Evolutionary conservation across 768 basidiomycete species (phyloP).

Genomic region (Russula sp.): DNA sequence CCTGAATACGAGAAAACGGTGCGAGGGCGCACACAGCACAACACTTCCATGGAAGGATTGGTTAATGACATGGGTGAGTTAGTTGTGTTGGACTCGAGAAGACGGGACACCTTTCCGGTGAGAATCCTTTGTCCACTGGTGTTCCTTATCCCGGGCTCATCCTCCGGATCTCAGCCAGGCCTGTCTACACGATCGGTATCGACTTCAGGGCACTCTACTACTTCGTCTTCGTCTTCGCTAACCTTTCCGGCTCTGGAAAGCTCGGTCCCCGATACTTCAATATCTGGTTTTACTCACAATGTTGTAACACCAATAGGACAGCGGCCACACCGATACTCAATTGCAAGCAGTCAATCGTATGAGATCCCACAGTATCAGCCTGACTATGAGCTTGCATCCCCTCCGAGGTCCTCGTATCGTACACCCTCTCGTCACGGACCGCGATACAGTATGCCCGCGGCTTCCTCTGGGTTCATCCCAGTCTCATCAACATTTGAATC

Average conservation of each 20-base stretch:
- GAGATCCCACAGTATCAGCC: slow-evolving; percentile 36
- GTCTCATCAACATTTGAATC: slow-evolving; percentile 30
- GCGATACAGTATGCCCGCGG: slow-evolving; percentile 57
- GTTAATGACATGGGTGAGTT: slow-evolving; percentile 62
- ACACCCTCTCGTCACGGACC: slow-evolving; percentile 40
- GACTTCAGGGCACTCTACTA: slow-evolving; percentile 14
- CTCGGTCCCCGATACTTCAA: slow-evolving; percentile 29
- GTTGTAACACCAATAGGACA: slow-evolving; percentile 16
- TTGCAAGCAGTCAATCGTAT: slow-evolving; percentile 28
- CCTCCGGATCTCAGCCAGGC: not conserved
- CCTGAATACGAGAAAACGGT: slow-evolving; percentile 61
- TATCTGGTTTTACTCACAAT: not conserved
- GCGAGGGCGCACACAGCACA: slow-evolving; percentile 22
- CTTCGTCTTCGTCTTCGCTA: slow-evolving; percentile 18
- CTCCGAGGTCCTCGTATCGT: slow-evolving; percentile 31
- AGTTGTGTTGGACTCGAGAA: slow-evolving; percentile 39
- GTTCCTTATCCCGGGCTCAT: not conserved
- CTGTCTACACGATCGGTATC: slow-evolving; percentile 12
- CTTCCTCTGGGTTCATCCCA: slow-evolving; percentile 65
- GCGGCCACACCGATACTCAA: slow-evolving; percentile 19
- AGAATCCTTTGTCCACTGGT: not conserved
- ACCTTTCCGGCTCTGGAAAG: slow-evolving; percentile 32
- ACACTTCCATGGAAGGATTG: slow-evolving; percentile 45
- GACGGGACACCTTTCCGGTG: slow-evolving; percentile 56
- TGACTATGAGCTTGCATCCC: slow-evolving; percentile 37